Conservation (phyloP, 148 eudicot species). For the Chenopodium album region DNA sequence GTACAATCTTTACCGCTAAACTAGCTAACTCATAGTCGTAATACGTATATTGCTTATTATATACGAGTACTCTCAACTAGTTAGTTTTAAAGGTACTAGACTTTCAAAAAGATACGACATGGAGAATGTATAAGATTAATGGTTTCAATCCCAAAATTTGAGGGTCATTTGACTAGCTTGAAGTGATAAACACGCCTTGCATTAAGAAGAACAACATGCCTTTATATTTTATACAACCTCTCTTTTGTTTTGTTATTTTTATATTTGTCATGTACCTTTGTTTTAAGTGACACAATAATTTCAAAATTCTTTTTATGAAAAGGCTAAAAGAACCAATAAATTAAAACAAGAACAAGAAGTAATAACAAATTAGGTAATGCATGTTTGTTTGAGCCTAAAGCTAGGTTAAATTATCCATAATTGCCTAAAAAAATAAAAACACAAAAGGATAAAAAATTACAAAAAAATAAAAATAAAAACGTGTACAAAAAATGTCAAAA, state of each 20-base stretch:
- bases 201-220: neutral
- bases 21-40: too few relatives aligned
- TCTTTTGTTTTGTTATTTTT: too few relatives aligned
- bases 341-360: neutral
- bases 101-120: neutral
- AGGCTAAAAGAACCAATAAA: neutral
- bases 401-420: neutral
- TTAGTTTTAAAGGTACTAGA: too few relatives aligned
- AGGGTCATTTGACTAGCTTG: neutral
- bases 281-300: neutral
- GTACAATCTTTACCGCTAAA: too few relatives aligned
- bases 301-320: neutral
- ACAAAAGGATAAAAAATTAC: too few relatives aligned
- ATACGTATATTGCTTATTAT: too few relatives aligned
- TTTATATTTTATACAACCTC: too few relatives aligned
- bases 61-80: too few relatives aligned
- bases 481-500: conserved; percentile 12
- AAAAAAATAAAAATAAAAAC: too few relatives aligned
- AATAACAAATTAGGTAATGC: conserved; percentile 1
- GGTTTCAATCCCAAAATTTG: neutral
- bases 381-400: conserved; percentile 15
- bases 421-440: neutral
- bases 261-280: neutral
- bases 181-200: neutral
- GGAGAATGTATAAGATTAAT: neutral